Evolutionary conservation across 176 grass and related monocot species (phyloP).

Genomic region (Thalia dealbata): DNA sequence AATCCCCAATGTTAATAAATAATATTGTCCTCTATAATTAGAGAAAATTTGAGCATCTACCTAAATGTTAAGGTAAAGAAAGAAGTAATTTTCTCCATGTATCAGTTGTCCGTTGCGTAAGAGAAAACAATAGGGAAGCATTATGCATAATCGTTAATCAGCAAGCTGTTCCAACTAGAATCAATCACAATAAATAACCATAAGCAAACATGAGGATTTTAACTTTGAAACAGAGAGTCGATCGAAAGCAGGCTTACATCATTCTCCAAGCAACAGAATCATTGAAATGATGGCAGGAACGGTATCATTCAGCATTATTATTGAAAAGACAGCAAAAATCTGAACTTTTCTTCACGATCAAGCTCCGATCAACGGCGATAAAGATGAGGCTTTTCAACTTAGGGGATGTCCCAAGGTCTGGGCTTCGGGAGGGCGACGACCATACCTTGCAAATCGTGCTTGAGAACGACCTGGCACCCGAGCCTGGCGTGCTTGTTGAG

Average conservation of each 20-base stretch:
- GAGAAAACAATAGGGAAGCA: neutral
- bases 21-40: neutral
- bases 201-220: neutral
- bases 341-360: neutral
- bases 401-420: slow-evolving; percentile 95
- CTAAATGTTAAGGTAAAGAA: too few relatives aligned
- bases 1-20: too few relatives aligned
- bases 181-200: neutral
- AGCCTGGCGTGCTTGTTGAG: slow-evolving; percentile 90
- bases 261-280: neutral
- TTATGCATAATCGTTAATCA: neutral
- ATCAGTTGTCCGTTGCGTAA: neutral
- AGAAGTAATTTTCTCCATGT: neutral
- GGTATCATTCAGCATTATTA: neutral
- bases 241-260: neutral
- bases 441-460: slow-evolving; percentile 79
- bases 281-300: slow-evolving; percentile 1
- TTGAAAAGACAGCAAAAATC: neutral
- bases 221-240: neutral
- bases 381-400: slow-evolving; percentile 1
- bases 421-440: slow-evolving; percentile 75
- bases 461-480: slow-evolving; percentile 81
- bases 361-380: neutral
- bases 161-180: neutral
- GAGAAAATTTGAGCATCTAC: neutral